Base-by-base conservation (phyloP, 2,329 filamentous ascomycete genomes). In the Orbilia javanica region DNA sequence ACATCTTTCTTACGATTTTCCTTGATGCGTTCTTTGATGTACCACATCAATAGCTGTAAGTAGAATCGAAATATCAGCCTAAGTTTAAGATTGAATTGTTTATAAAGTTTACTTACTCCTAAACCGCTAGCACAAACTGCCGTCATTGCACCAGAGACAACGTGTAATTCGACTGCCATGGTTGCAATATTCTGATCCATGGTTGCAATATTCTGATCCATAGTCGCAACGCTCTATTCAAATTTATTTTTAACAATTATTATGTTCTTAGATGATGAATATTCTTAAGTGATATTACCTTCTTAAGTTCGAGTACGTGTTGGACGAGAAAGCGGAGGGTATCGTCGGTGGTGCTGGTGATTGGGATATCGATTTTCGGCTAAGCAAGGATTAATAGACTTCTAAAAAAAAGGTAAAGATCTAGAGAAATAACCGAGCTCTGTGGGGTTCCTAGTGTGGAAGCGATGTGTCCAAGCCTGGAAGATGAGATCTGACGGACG, bases 11-110 rank as follows among this genome's bases (percentile, higher is more conserved):
- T 29, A 5, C 22, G 3, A 13, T 13, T 52, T 13, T 52, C 48
- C 11, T 29, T 5, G 48, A 52, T 52, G 11, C 20, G 10, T 29
- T 29, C 48, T 29, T 52, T 52, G 48, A 52, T 52, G 18, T 52
- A 52, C 48, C 48, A 52, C 3, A 52, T 15, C 22, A 52, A 29
- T 13, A 52, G 22, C 48, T 52, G 48, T 52, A 52, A 29, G 22
- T 52, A 52, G 22, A 52, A 52, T 52, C 48, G 48, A 52, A 52
- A 52, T 52, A 52, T 52, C 48, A 52, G 48, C 22, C 15, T 52
- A 52, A 52, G 48, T 52, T 52, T 52, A 29, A 52, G 48, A 15
- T 52, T 15, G 22, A 27, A 52, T 52, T 52, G 22, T 6, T 42
- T 52, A 52, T 52, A 52, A 27, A 52, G 22, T 52, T 13, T 27